Evolutionary conservation across 2,329 filamentous ascomycete species (phyloP).

Genomic region (Metarhizium sp.): DNA sequence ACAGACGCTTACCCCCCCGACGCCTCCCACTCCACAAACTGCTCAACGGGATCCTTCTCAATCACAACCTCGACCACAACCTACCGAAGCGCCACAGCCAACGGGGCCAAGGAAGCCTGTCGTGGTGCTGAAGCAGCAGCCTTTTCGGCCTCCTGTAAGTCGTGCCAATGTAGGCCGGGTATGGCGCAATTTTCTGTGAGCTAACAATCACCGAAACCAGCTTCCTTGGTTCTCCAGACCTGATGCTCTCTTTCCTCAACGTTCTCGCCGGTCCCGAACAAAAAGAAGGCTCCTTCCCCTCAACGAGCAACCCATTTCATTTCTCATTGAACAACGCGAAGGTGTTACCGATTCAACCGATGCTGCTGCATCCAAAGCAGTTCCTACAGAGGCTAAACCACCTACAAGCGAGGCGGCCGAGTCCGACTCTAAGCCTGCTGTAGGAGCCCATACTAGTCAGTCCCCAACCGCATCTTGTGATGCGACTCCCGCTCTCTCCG

Average conservation of each 20-base stretch:
- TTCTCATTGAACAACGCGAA: slow-evolving; percentile 31
- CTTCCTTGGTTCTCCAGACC: slow-evolving; percentile 49
- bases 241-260: slow-evolving; percentile 39
- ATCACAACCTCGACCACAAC: slow-evolving; percentile 6
- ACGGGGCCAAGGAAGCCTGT: slow-evolving; percentile 3
- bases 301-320: slow-evolving; percentile 29
- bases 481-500: not conserved
- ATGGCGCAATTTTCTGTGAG: not conserved
- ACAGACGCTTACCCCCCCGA: slow-evolving; percentile 31
- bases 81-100: not conserved
- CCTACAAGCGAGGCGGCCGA: not conserved
- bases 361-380: not conserved
- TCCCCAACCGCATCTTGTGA: not conserved
- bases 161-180: not conserved
- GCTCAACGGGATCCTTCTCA: slow-evolving; percentile 18
- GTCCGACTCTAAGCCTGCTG: not conserved
- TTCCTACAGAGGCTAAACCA: slow-evolving; percentile 4
- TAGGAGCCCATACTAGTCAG: not conserved
- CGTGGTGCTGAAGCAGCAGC: slow-evolving; percentile 11
- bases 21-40: slow-evolving; percentile 36
- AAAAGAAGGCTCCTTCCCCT: slow-evolving; percentile 32
- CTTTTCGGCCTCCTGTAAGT: slow-evolving; percentile 45
- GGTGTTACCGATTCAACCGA: slow-evolving; percentile 13
- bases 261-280: slow-evolving; percentile 26
- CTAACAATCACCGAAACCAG: slow-evolving; percentile 20